These are phyloP conservation scores for Sisymbrium irio DNA, from an alignment of 345 rosid species.

Conservation along the genomic window DNA sequence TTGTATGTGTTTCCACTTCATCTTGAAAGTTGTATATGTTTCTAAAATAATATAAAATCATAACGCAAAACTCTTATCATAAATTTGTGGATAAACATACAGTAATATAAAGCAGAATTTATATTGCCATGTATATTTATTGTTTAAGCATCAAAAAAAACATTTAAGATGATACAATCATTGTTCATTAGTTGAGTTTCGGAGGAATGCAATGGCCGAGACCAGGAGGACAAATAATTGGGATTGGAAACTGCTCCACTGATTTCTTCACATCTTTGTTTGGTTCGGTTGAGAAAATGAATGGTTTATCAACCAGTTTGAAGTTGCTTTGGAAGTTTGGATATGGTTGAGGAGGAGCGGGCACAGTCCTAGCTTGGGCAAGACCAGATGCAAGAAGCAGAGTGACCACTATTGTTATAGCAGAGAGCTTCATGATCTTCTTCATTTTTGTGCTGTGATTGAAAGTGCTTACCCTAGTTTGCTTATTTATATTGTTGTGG, in stretches of 20 bases:
- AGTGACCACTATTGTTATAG: not conserved
- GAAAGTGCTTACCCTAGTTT: not conserved
- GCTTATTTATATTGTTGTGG: constrained; percentile 1
- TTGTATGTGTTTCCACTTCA: no score
- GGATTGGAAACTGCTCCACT: not conserved
- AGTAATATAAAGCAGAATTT: not conserved
- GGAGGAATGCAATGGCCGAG: not conserved
- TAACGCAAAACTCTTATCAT: no score
- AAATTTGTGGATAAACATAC: not conserved
- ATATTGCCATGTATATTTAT: not conserved
- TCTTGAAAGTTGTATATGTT: no score
- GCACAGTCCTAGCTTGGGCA: not conserved
- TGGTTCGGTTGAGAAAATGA: not conserved
- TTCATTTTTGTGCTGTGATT: not conserved
- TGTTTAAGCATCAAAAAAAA: no score
- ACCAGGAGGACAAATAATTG: not conserved
- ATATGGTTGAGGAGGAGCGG: no score
- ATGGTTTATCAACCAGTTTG: not conserved
- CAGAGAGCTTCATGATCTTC: not conserved
- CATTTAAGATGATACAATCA: no score
- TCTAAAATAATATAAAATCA: no score
- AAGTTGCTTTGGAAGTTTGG: not conserved
- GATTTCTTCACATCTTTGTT: not conserved
- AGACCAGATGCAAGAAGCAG: not conserved
- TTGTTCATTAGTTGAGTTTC: not conserved